Base-by-base conservation (phyloP, 305 asterid genomes). In the Fraxinus greggii region DNA sequence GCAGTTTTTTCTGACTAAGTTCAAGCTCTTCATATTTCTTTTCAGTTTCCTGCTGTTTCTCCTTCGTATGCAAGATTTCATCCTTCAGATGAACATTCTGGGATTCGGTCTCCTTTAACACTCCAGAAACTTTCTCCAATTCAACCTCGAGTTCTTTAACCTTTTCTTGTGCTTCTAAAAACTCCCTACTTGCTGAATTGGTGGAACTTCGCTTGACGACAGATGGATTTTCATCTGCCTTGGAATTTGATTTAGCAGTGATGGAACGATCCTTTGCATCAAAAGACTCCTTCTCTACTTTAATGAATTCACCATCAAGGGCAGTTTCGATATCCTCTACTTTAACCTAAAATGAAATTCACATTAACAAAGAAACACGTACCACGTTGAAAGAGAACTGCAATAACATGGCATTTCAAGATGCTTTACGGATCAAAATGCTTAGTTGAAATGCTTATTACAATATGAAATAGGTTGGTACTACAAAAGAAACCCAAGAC, bases 301-400 rank as follows among this genome's bases (percentile, higher is more conserved):
- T 95, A 1, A 95, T 89, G 88, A 95, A 93, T 76, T 91, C 99
- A 8, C 95, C 97, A 40, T 94, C 98, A 15, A 91, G 83, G 65
- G 81, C 76, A 21, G 89, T 78, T 65, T 91, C 98, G 12, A 76
- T 40, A 24, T 73, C 79, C 24, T 79, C 88, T 72, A 86, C 91
- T 36, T 67, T 79, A 54, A 84, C 63, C 92, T 89, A 91, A 67
- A 75, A 76, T 15, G 5, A 74, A 77, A 63, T 69, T 5, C 28
- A 23, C 0, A 23, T 23, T 23, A 21, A 67, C 74, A 67, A 67
- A 28, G 19, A 26, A 67, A 67, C 38, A 29, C 65, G 65, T 54
- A 54, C 65, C 9, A n/a, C 24, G 24, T n/a, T 54, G 19, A 48
- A 48, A 48, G 59, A 48, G 19, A 56, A 56, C 67, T 56, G 28